A percentile compares a stretch with the other conserved stretches of the same genome.
Conservation (phyloP, 2,329 filamentous ascomycete genomes). For the Pseudogymnoascus sp. region DNA sequence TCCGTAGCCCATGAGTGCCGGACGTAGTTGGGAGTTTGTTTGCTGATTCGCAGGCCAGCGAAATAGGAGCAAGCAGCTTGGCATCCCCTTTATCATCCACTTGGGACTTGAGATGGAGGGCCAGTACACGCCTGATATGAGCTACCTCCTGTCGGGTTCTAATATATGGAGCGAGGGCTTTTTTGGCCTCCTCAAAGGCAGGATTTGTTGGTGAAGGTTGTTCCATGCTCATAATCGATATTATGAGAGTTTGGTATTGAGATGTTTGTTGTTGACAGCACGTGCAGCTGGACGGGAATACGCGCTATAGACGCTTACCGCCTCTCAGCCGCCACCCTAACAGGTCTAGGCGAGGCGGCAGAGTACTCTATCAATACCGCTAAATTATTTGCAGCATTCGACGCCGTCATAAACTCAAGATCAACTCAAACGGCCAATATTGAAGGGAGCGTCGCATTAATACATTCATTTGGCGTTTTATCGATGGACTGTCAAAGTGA, state of each 20-base stretch:
- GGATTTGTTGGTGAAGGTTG: conserved; percentile 26
- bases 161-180: conserved; percentile 43
- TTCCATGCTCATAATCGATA: conserved; percentile 18
- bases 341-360: not conserved
- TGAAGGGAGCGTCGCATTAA: conserved; percentile 4
- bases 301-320: conserved; percentile 5
- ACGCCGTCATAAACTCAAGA: conserved; percentile 6
- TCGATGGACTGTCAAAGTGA: conserved; percentile 6
- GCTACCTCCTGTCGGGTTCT: conserved; percentile 50
- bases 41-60: conserved; percentile 38
- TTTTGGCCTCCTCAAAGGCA: conserved; percentile 33
- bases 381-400: conserved; percentile 9
- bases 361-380: conserved; percentile 4
- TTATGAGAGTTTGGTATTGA: conserved; percentile 11
- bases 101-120: conserved; percentile 44
- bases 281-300: not conserved
- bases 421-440: not conserved
- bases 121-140: conserved; percentile 47
- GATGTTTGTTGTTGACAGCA: not conserved
- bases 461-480: conserved; percentile 9
- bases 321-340: conserved; percentile 4
- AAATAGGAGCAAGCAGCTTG: conserved; percentile 29
- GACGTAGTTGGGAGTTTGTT: conserved; percentile 31
- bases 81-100: conserved; percentile 37
- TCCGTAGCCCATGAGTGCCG: conserved; percentile 39